Evolutionary conservation across 768 basidiomycete species (phyloP).

Genomic region (Trametes coccinea): DNA sequence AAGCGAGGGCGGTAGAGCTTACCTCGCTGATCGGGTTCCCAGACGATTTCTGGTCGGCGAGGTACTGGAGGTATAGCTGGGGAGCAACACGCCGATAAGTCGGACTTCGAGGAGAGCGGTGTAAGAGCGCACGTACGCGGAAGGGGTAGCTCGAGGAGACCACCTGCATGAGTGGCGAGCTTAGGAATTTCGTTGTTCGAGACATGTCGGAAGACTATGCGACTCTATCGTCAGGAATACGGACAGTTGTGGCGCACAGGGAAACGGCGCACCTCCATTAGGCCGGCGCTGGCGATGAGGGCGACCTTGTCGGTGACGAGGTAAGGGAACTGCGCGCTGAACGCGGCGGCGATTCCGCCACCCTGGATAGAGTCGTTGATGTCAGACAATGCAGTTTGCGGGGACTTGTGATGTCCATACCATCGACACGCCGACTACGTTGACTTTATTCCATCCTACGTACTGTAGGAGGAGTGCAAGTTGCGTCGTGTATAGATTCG

Average conservation of each 20-base stretch:
- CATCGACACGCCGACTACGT: constrained; percentile 76
- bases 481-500: constrained; percentile 66
- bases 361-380: constrained; percentile 44
- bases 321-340: constrained; percentile 69
- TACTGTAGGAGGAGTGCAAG: constrained; percentile 85
- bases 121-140: constrained; percentile 39
- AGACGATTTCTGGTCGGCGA: constrained; percentile 32
- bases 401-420: constrained; percentile 35
- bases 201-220: constrained; percentile 63
- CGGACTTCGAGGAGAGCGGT: neutral
- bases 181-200: constrained; percentile 76
- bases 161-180: constrained; percentile 70
- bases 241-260: too few relatives aligned
- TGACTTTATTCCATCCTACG: constrained; percentile 66
- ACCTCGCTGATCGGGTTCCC: constrained; percentile 34
- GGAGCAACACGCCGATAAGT: too few relatives aligned
- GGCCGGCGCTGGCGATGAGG: constrained; percentile 68
- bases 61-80: constrained; percentile 36
- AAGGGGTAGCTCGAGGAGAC: constrained; percentile 62
- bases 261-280: constrained; percentile 53
- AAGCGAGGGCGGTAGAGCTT: neutral
- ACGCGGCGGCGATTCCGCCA: constrained; percentile 71
- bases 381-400: neutral
- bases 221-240: too few relatives aligned
- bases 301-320: constrained; percentile 65